Percentiles rank a stretch among this genome's conserved stretches.
These are phyloP conservation scores for Globisporangium camurandrum DNA, from an alignment of 352 stramenopile species.

Conservation along the genomic window DNA sequence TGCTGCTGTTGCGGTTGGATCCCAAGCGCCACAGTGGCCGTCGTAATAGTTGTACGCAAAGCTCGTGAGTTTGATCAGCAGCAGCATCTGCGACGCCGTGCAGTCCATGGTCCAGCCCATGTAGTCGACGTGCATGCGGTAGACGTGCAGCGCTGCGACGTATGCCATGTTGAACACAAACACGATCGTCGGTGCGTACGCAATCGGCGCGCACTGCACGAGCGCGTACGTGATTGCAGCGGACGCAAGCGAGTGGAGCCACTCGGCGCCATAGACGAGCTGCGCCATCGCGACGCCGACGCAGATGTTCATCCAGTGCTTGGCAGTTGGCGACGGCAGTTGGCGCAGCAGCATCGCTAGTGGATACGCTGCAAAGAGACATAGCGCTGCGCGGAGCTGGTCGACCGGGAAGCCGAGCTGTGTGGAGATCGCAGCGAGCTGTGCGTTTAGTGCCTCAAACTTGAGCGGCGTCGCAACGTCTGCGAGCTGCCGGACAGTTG, in stretches of 20 bases:
- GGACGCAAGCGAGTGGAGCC: conserved; percentile 93
- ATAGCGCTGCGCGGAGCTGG: conserved; percentile 82
- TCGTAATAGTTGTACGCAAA: conserved; percentile 98
- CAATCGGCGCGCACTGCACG: conserved; percentile 50
- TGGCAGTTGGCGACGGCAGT: conserved; percentile 75
- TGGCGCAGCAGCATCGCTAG: conserved; percentile 86
- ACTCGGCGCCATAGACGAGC: conserved; percentile 89
- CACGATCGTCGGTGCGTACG: conserved; percentile 71
- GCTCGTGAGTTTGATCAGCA: conserved; percentile 96
- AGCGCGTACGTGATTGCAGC: conserved; percentile 88
- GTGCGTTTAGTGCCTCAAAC: conserved; percentile 38
- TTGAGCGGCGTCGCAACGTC: conserved; percentile 47
- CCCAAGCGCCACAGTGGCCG: too few relatives aligned
- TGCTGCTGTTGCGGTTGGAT: conserved; percentile 26
- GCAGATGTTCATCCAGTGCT: conserved; percentile 91
- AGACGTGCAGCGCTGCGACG: conserved; percentile 89
- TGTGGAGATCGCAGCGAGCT: conserved; percentile 33
- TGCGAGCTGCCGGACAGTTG: conserved; percentile 14
- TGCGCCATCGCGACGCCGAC: conserved; percentile 91
- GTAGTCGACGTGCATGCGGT: conserved; percentile 95
- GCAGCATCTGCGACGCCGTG: conserved; percentile 87
- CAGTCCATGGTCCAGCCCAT: conserved; percentile 88
- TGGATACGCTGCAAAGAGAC: conserved; percentile 92
- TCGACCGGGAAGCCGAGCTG: conserved; percentile 39
- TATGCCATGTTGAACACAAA: conserved; percentile 95